phyloP scores from a whole-genome alignment of 2,329 filamentous ascomycete species.

The Phyllosticta capitalensis region DNA sequence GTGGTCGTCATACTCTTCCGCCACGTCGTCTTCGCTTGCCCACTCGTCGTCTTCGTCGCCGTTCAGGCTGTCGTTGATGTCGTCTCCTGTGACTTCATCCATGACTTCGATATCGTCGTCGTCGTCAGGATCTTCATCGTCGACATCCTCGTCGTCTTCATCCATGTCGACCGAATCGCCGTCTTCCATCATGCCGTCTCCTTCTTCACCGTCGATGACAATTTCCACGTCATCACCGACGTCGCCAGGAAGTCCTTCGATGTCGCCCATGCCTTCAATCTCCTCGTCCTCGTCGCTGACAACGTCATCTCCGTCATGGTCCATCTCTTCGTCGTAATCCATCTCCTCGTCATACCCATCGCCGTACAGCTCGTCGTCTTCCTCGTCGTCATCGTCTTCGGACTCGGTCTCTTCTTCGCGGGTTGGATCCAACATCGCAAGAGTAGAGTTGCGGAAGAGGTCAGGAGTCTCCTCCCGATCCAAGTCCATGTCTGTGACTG shows the following conservation, averaged over 20 bases:
- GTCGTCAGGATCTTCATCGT: conserved; percentile 25
- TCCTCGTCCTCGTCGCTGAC: conserved; percentile 83
- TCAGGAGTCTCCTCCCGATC: conserved; percentile 77
- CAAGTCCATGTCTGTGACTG: conserved; percentile 78
- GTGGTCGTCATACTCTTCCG: conserved; percentile 37
- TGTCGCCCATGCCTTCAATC: conserved; percentile 66
- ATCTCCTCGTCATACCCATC: conserved; percentile 85
- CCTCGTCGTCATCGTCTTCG: conserved; percentile 53
- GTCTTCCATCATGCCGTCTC: conserved; percentile 48
- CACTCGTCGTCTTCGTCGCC: conserved; percentile 30
- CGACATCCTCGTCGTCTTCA: conserved; percentile 47
- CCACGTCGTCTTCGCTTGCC: conserved; percentile 38
- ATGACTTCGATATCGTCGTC: conserved; percentile 46
- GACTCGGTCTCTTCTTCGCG: conserved; percentile 75
- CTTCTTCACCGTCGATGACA: conserved; percentile 58
- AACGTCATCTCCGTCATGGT: conserved; percentile 71
- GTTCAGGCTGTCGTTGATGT: conserved; percentile 36
- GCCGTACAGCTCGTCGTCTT: conserved; percentile 70
- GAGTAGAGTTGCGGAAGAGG: conserved; percentile 88
- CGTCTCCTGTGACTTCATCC: conserved; percentile 39
- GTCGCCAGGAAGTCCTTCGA: conserved; percentile 55
- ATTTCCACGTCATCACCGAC: conserved; percentile 70
- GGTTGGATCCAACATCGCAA: conserved; percentile 85
- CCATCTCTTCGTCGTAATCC: conserved; percentile 81
- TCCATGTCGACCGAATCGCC: conserved; percentile 45